A percentile compares a stretch with the other conserved stretches of the same genome.
Evolutionary conservation across 2,329 filamentous ascomycete species (phyloP).

Genomic region (Calonectria henricotiae): DNA sequence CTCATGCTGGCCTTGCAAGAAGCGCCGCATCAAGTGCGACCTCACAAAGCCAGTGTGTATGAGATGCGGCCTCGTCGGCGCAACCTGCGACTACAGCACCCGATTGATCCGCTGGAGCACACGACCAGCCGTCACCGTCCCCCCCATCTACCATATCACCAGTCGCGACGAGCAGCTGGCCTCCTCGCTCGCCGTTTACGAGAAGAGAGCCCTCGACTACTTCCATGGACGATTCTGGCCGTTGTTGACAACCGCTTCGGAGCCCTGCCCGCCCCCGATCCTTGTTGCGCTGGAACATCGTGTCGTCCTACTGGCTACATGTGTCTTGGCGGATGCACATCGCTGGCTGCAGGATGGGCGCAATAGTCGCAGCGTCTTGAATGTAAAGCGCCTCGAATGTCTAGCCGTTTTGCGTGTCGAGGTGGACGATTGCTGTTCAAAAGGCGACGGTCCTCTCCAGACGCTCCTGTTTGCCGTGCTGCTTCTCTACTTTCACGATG

Average conservation of each 20-base stretch:
- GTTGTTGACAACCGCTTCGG: constrained; percentile 50
- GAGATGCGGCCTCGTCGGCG: constrained; percentile 55
- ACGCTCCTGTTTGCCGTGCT: constrained; percentile 60
- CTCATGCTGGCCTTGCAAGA: constrained; percentile 65
- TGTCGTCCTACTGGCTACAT: constrained; percentile 55
- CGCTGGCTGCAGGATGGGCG: constrained; percentile 54
- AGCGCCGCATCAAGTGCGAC: constrained; percentile 63
- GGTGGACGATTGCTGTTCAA: constrained; percentile 55
- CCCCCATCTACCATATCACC: constrained; percentile 53
- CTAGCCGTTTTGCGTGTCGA: constrained; percentile 56
- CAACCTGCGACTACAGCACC: constrained; percentile 54
- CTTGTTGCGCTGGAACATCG: constrained; percentile 55
- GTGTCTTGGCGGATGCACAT: constrained; percentile 56
- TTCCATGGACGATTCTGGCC: constrained; percentile 58
- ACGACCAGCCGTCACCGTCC: constrained; percentile 54
- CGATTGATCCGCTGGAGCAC: constrained; percentile 63
- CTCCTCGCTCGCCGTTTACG: constrained; percentile 51
- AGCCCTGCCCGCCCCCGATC: constrained; percentile 54
- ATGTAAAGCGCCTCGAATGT: constrained; percentile 53
- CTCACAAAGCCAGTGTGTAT: constrained; percentile 58
- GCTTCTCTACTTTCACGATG: constrained; percentile 62
- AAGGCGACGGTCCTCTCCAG: constrained; percentile 55
- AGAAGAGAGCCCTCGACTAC: constrained; percentile 55
- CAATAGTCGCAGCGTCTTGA: constrained; percentile 49
- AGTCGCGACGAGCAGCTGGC: constrained; percentile 50